These are phyloP conservation scores for Pseudozyma hubeiensis DNA, from an alignment of 1,284 basidiomycete genomes.

Conservation along the genomic window DNA sequence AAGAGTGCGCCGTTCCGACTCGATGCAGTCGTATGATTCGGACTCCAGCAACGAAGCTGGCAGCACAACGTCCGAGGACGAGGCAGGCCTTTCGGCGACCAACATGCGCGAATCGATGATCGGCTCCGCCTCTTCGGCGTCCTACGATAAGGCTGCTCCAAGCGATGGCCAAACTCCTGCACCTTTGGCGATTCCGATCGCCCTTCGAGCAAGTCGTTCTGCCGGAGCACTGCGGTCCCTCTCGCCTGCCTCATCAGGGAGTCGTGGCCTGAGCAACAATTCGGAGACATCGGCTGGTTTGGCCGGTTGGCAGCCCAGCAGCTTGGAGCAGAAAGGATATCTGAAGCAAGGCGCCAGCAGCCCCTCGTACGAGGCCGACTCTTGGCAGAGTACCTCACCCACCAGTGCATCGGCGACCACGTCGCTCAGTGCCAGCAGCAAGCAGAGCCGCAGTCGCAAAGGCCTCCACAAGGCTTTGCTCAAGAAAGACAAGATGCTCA, in stretches of 20 bases:
- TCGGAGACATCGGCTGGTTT: conserved; percentile 11
- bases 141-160: conserved; percentile 7
- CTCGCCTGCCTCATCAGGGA: conserved; percentile 26
- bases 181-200: conserved; percentile 20
- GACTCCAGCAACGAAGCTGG: conserved; percentile 22
- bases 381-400: conserved; percentile 34
- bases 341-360: conserved; percentile 5
- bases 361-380: conserved; percentile 29
- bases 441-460: conserved; percentile 33
- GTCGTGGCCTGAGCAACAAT: conserved; percentile 20
- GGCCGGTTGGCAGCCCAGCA: conserved; percentile 25
- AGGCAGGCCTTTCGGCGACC: conserved; percentile 10
- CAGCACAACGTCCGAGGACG: conserved; percentile 32
- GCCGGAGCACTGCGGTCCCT: conserved; percentile 9
- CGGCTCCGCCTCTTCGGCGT: conserved; percentile 16
- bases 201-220: not conserved
- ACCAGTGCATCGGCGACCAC: conserved; percentile 30
- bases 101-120: conserved; percentile 31
- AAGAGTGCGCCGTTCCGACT: conserved; percentile 19
- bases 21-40: conserved; percentile 28
- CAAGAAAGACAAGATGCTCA: conserved; percentile 55
- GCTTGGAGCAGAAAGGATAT: conserved; percentile 14
- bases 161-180: conserved; percentile 1
- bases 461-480: conserved; percentile 35
- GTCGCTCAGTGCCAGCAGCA: conserved; percentile 34